These are phyloP conservation scores for Exserohilum turcica DNA, from an alignment of 2,329 filamentous ascomycete species.

Conservation along the genomic window DNA sequence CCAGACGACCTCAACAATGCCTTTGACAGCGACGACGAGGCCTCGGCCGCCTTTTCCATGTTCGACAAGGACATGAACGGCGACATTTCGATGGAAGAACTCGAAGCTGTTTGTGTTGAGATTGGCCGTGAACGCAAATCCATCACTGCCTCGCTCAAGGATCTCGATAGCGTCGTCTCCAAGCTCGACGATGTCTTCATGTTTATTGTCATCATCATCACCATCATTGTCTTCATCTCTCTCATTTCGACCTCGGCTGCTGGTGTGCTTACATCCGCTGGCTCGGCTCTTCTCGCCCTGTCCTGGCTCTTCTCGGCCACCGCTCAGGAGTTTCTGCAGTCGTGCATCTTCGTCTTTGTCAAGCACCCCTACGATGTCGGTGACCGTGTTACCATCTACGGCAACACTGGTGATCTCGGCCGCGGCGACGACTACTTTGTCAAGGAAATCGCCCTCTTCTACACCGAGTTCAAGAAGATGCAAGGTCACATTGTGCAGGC, in stretches of 20 bases:
- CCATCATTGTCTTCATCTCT: conserved; percentile 84
- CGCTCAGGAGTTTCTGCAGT: conserved; percentile 92
- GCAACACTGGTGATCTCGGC: conserved; percentile 78
- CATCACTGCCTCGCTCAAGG: conserved; percentile 91
- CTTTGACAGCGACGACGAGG: conserved; percentile 83
- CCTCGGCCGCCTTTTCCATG: conserved; percentile 84
- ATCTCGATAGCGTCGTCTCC: conserved; percentile 88
- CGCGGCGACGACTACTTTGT: conserved; percentile 94
- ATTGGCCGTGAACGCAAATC: conserved; percentile 94
- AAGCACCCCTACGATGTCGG: conserved; percentile 98
- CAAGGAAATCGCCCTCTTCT: conserved; percentile 88
- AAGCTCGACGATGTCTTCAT: conserved; percentile 89
- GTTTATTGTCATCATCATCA: conserved; percentile 81
- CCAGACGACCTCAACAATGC: conserved; percentile 78
- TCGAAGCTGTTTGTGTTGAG: conserved; percentile 91
- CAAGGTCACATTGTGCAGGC: conserved; percentile 95
- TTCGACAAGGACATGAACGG: conserved; percentile 98
- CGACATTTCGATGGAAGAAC: conserved; percentile 92
- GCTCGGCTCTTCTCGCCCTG: conserved; percentile 83
- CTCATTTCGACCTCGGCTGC: conserved; percentile 90
- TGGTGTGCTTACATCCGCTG: conserved; percentile 85
- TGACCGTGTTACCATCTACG: conserved; percentile 89
- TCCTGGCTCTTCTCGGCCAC: conserved; percentile 93
- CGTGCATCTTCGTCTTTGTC: conserved; percentile 92
- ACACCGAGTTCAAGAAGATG: conserved; percentile 99